Evolutionary conservation across 306 rosid genomes (phyloP).

Genomic region (Carpinus fangiana): DNA sequence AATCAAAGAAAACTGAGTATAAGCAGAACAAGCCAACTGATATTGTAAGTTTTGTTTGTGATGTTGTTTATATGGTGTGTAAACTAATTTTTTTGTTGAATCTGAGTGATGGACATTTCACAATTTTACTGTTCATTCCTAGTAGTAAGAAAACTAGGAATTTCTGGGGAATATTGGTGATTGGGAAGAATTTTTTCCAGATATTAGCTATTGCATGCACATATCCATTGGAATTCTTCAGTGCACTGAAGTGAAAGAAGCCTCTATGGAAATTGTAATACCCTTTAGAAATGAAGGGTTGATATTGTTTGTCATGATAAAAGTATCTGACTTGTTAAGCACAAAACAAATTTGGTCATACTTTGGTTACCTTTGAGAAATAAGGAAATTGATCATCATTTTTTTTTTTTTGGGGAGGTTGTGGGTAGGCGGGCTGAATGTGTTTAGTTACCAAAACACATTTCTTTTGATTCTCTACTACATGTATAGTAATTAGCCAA

Average conservation of each 20-base stretch:
- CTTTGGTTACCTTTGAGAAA: not conserved
- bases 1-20: conserved; percentile 77
- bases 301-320: not conserved
- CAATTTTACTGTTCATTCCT: not conserved
- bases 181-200: not conserved
- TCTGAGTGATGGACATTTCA: not conserved
- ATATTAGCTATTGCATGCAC: not conserved
- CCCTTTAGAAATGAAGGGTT: not conserved
- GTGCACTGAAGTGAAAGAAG: not conserved
- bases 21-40: conserved; percentile 94
- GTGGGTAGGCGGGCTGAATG: not conserved
- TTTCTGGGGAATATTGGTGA: not conserved
- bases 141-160: not conserved
- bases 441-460: not conserved
- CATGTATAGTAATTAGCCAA: not conserved
- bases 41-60: conserved; percentile 52
- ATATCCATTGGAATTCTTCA: not conserved
- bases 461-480: not conserved
- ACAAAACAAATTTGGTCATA: not conserved
- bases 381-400: not conserved
- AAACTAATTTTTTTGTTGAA: not conserved
- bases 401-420: not conserved
- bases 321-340: not conserved
- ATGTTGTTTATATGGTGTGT: not conserved
- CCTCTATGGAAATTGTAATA: not conserved